These are phyloP conservation scores for Astathelohania contejeani DNA, from an alignment of 371 early-diverging fungal genomes.

Conservation along the genomic window DNA sequence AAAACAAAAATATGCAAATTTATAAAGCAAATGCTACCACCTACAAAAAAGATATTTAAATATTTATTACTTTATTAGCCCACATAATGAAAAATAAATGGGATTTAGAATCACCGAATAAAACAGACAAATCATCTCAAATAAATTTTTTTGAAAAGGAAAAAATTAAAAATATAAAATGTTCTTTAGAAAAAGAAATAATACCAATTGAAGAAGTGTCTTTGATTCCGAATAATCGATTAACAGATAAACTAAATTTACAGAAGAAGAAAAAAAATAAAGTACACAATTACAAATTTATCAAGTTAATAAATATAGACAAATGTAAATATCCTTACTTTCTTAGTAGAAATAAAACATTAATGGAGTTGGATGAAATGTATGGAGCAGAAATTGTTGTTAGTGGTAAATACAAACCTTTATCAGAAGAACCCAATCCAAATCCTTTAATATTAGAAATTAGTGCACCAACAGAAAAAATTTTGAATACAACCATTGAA, in stretches of 20 bases:
- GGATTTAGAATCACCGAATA: too few species aligned
- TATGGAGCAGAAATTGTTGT: conserved; percentile 15
- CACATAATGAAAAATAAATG: too few species aligned
- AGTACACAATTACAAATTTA: conserved; percentile 7
- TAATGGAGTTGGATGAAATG: conserved; percentile 10
- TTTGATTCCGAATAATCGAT: too few species aligned
- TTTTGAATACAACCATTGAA: background rate
- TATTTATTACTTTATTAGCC: too few species aligned
- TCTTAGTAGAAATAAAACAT: conserved; percentile 1
- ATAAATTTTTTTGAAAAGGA: too few species aligned
- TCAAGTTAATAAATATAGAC: conserved; percentile 1
- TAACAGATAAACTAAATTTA: conserved; percentile 5
- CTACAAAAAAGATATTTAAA: too few species aligned
- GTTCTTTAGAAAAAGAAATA: too few species aligned
- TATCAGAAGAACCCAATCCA: conserved; percentile 1
- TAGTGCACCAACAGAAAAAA: conserved; percentile 1
- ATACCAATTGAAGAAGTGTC: too few species aligned
- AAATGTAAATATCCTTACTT: conserved; percentile 8
- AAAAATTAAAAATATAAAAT: too few species aligned
- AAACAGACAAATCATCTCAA: too few species aligned
- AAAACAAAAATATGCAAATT: too few species aligned
- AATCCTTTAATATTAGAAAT: conserved; percentile 7
- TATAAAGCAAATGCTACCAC: too few species aligned
- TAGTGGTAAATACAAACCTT: conserved; percentile 1
- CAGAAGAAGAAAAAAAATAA: conserved; percentile 6